phyloP scores from a whole-genome alignment of 148 eudicot species.

The Spergularia bocconei region DNA sequence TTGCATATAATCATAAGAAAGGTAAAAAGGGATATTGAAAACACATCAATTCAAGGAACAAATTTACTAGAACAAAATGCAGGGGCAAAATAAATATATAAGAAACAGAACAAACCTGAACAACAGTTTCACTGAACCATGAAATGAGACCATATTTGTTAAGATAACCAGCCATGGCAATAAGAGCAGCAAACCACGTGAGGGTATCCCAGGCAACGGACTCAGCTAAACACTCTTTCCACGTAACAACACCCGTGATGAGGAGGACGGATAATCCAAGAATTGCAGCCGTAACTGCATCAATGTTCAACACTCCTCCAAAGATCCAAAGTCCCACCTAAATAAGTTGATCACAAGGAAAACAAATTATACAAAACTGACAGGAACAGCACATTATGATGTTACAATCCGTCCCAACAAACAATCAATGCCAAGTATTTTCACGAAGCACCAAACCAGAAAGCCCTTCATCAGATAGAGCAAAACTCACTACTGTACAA shows the following conservation, averaged over 20 bases:
- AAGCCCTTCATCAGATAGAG: neutral
- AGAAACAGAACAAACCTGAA: conserved; percentile 51
- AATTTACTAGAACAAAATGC: neutral
- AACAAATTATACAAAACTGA: neutral
- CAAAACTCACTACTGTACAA: neutral
- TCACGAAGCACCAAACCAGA: neutral
- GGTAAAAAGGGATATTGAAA: too few species aligned
- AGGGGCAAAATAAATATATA: neutral
- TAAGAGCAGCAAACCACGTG: conserved; percentile 95
- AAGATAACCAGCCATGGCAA: conserved; percentile 99
- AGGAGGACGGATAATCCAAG: conserved; percentile 86
- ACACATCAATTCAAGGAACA: neutral
- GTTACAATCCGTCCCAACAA: neutral
- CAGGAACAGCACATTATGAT: neutral
- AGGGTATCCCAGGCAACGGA: conserved; percentile 98
- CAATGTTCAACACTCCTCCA: conserved; percentile 73
- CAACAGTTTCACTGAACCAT: conserved; percentile 97
- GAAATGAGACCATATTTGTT: conserved; percentile 95
- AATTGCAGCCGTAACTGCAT: conserved; percentile 97
- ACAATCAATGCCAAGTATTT: neutral
- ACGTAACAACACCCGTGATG: conserved; percentile 85
- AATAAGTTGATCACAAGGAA: conserved; percentile 2
- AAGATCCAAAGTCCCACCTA: conserved; percentile 97
- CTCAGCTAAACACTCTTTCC: conserved; percentile 92
- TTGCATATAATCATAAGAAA: neutral